Conservation (phyloP, 306 rosid genomes). For the Casuarina cunninghamiana region DNA sequence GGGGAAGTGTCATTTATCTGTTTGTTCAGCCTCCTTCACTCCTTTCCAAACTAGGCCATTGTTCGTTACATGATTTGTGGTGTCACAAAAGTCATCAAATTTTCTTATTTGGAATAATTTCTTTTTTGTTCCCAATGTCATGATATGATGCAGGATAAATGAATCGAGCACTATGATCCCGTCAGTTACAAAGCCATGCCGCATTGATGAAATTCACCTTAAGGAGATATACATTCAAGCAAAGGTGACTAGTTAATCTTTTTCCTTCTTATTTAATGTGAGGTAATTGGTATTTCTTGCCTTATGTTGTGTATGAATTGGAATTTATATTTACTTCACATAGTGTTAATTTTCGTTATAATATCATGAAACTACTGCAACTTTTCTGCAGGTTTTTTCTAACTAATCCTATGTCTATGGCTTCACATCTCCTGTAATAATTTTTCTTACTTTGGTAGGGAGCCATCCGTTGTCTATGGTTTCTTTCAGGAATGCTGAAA, state of each 20-base stretch:
- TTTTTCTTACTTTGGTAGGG: not conserved
- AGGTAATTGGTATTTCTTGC: not conserved
- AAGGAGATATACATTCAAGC: slow-evolving; percentile 92
- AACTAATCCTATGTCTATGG: not conserved
- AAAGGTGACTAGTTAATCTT: slow-evolving; percentile 51
- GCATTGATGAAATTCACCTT: slow-evolving; percentile 52
- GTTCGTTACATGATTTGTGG: not conserved
- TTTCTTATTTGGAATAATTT: not conserved
- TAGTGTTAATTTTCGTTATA: not conserved
- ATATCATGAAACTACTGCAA: not conserved
- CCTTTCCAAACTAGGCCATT: not conserved
- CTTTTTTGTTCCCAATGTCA: slow-evolving; percentile 6
- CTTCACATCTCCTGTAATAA: not conserved
- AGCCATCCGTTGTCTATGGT: too few species aligned
- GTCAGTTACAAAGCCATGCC: slow-evolving; percentile 60
- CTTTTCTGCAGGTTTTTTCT: not conserved
- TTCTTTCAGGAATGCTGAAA: too few species aligned
- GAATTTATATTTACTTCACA: slow-evolving; percentile 15
- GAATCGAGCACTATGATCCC: slow-evolving; percentile 33
- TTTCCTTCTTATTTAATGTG: slow-evolving; percentile 5
- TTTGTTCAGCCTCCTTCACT: not conserved
- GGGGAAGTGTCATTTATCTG: not conserved
- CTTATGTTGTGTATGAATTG: slow-evolving; percentile 9
- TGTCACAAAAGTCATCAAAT: not conserved
- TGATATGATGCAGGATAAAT: slow-evolving; percentile 50